A percentile compares a stretch with the other conserved stretches of the same genome.
phyloP scores from a whole-genome alignment of 2,329 filamentous ascomycete species.

The Trichoderma pleuroti region DNA sequence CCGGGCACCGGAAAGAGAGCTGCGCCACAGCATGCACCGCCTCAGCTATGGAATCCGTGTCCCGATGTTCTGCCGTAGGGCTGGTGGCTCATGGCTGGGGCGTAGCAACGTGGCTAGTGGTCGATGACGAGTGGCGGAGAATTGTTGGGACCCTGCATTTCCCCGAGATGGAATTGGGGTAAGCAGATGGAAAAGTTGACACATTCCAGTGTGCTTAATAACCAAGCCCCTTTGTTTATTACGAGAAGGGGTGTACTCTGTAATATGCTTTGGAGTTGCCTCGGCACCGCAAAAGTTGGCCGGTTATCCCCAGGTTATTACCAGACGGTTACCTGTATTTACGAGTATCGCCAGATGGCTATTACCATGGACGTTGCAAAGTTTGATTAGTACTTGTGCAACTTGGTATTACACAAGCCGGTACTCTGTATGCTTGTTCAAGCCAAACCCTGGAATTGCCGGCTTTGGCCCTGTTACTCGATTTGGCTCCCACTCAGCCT shows the following conservation, averaged over 20 bases:
- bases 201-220: background rate
- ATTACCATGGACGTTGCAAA: too few relatives aligned
- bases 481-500: background rate
- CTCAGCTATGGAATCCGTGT: background rate
- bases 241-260: background rate
- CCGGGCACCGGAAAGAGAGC: background rate
- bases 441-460: background rate
- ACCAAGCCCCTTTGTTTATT: background rate
- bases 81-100: background rate
- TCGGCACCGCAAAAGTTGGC: background rate
- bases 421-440: background rate
- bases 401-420: background rate
- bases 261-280: background rate
- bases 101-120: constrained; percentile 1
- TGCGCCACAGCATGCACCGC: background rate
- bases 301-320: background rate
- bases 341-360: too few relatives aligned
- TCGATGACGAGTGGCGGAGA: background rate
- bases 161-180: background rate
- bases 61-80: background rate
- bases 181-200: background rate
- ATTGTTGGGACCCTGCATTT: background rate
- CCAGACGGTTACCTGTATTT: background rate
- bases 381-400: too few relatives aligned
- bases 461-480: background rate